These are phyloP conservation scores for Aspergillus nomiae DNA, from an alignment of 2,329 filamentous ascomycete species.

Conservation along the genomic window DNA sequence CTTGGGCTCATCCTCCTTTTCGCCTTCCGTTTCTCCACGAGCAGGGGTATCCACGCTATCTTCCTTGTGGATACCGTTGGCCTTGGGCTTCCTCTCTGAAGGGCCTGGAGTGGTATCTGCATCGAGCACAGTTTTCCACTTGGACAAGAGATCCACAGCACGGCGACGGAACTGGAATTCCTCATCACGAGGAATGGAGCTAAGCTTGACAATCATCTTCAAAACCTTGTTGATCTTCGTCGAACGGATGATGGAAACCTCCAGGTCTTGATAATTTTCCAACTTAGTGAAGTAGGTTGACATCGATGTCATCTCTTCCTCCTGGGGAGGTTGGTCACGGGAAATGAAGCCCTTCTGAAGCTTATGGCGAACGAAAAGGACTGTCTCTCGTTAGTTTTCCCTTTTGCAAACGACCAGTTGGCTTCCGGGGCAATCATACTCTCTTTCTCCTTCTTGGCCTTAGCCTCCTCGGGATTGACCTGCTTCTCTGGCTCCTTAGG, in stretches of 20 bases:
- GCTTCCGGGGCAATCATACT: constrained; percentile 35
- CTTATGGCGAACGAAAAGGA: constrained; percentile 92
- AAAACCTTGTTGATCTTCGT: constrained; percentile 99
- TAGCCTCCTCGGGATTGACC: constrained; percentile 57
- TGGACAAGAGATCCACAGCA: constrained; percentile 75
- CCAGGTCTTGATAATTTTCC: constrained; percentile 77
- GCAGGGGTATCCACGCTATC: constrained; percentile 34
- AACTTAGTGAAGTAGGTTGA: constrained; percentile 64
- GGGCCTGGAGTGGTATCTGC: constrained; percentile 53
- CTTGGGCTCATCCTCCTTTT: constrained; percentile 39
- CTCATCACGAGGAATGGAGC: constrained; percentile 81
- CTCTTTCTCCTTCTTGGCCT: constrained; percentile 61
- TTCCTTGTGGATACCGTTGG: constrained; percentile 46
- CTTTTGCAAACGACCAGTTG: not conserved
- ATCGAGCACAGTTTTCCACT: constrained; percentile 84
- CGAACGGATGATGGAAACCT: constrained; percentile 80
- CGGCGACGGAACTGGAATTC: constrained; percentile 87
- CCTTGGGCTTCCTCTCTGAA: constrained; percentile 44
- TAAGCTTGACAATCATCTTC: constrained; percentile 88
- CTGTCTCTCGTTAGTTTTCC: constrained; percentile 42
- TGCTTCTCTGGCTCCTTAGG: constrained; percentile 54
- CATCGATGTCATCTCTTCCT: constrained; percentile 60
- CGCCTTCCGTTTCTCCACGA: constrained; percentile 33
- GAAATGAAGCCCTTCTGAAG: constrained; percentile 92
- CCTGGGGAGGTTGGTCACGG: constrained; percentile 80